Evolutionary conservation across 305 asterid genomes (phyloP), one percentile per base, ranked within the genome.

Genomic region (Solanum chacoense): DNA sequence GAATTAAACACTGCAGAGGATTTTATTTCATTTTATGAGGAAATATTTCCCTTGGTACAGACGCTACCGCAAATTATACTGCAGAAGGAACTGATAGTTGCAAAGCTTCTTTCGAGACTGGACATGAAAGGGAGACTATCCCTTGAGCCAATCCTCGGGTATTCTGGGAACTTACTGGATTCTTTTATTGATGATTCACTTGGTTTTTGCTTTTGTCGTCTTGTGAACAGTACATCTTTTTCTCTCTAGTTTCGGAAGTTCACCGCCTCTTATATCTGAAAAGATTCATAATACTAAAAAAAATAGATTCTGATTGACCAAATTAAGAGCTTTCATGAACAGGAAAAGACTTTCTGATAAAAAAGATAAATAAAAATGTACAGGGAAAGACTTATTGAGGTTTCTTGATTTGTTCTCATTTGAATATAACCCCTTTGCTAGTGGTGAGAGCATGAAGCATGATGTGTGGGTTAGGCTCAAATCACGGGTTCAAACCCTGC

Each of bases 1-100:
- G 99, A 97, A 91, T 92, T 97, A 75, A 96, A 97, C 92, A 97
- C 99, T 6, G 98, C 98, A 0, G 98, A 95, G 92, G 99, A 93
- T 90, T 97, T 97, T 90, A 97, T 96, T 89, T 92, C 99, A 71
- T 91, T 94, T 93, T 97, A 97, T 72, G 98, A 95, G 92, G 97
- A 97, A 93, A 89, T 92, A 88, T 91, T 95, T 89, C 98, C 99
- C 77, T 88, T 94, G 91, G 98, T 97, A 85, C 99, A 97, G 92
- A 97, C 99, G 65, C 93, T 96, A 81, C 98, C 98, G 7, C 99
- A 93, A 86, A 95, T 97, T 91, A 92, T 97, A 92, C 91, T 96
- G 93, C 98, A 96, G 84, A 97, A 94, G 93, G 97, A 94, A 78
- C 78, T 91, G 76, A 94, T 97, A 86, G 75, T 95, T 20, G 79